Conservation (phyloP, 106 monocot species). For the Allium fistulosum region DNA sequence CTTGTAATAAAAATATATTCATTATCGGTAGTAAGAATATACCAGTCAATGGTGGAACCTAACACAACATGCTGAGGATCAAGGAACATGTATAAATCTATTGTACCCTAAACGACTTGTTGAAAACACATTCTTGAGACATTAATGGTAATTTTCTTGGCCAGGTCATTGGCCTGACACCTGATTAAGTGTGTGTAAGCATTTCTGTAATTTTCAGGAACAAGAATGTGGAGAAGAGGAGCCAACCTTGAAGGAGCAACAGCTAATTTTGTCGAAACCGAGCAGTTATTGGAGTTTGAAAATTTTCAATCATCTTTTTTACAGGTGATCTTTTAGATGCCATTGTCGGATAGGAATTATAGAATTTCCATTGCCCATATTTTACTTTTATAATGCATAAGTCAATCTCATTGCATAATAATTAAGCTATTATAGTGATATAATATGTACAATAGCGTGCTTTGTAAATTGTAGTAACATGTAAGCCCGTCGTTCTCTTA, state of each 20-base stretch:
- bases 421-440: too few relatives aligned
- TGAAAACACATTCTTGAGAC: too few relatives aligned
- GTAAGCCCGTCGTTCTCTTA: too few relatives aligned
- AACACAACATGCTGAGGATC: neutral
- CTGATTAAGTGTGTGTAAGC: neutral
- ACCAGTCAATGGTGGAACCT: too few relatives aligned
- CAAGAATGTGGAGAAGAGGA: constrained; percentile 99
- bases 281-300: constrained; percentile 74
- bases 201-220: constrained; percentile 32
- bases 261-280: constrained; percentile 95
- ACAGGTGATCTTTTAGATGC: constrained; percentile 33
- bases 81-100: neutral
- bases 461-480: too few relatives aligned
- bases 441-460: too few relatives aligned
- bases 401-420: too few relatives aligned
- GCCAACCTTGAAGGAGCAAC: constrained; percentile 89
- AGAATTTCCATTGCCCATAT: too few relatives aligned
- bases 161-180: neutral
- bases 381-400: too few relatives aligned
- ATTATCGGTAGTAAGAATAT: too few relatives aligned
- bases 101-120: neutral
- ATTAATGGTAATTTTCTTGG: neutral
- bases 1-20: too few relatives aligned
- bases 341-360: too few relatives aligned
- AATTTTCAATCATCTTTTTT: constrained; percentile 70